Base-by-base conservation (phyloP, 2,329 filamentous ascomycete species). In the Claviceps paspali region DNA sequence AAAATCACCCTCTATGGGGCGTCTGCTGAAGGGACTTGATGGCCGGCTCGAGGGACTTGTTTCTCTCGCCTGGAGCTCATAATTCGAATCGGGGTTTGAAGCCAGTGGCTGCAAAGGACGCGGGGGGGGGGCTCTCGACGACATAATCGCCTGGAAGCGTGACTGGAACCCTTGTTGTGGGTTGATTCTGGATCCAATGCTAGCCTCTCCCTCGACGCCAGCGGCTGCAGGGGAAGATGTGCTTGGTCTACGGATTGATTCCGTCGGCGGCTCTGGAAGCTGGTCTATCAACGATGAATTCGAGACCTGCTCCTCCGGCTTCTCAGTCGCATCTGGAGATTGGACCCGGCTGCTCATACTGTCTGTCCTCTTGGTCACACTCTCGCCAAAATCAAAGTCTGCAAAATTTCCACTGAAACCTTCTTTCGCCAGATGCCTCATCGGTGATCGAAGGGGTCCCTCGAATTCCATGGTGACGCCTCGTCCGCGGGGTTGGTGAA, bases 391-490 rank as follows among this genome's bases (percentile, higher is more conserved):
- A 41, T 61, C 54, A 31, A 61, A 61, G 1, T 48, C 57, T 0
- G 54, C 38, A 45, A 61, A 60, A 38, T 60, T 61, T 14, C 58
- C 57, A 1, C 52, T 47, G 24, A 61, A 51, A 4, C 57, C 56
- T 27, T 60, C 57, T 37, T 45, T 49, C 26, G 46, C 50, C 3
- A 43, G 40, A 6, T 42, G 38, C 29, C 42, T 46, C 35, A 43
- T 41, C 7, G 45, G 42, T 29, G 48, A 40, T 29, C 41, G 38
- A 9, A 44, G 42, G n/a, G 37, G 32, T 18, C 43, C 41, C 9
- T 52, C 48, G n/a, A 50, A 43, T 5, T 43, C 62, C 54, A 66
- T 64, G 4, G 63, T 61, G 38, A 71, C 55, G 45, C 69, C 73
- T 32, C 59, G 57, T 26, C 64, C 57, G 15, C 62, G 57, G 2